Base-by-base conservation (phyloP, 2,329 filamentous ascomycete species). In the Chaetomium globosum region DNA sequence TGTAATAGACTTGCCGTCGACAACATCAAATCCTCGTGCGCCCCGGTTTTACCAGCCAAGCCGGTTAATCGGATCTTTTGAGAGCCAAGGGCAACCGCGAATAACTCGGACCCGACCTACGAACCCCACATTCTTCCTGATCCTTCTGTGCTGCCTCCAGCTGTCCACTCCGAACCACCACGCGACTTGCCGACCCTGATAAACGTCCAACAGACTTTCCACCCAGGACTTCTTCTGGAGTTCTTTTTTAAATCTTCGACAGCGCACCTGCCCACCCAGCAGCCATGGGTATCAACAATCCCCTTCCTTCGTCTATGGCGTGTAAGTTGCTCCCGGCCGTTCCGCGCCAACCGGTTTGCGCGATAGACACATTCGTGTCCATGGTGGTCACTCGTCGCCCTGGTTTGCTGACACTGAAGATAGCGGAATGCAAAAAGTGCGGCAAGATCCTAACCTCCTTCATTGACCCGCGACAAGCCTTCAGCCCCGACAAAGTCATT, bases 401-500 rank as follows among this genome's bases (percentile, higher is more conserved):
- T 43, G 46, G 52, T 69, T 61, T 64, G 26, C 70, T 71, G 46
- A 69, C 65, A 51, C n/a, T 59, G 48, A 30, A 54, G 12, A 71
- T 78, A 97, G 94, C 92, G 82, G 95, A 99, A 82, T 98, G 95
- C 81, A 95, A 90, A 79, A 99, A 99, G 80, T 95, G 93, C 76
- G 91, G 91, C 75, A 97, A 96, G 83, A 98, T 98, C 74, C 86
- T 99, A 72, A 87, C 91, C 54, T 96, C 93, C 13, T 99, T 99
- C 77, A 86, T 98, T 76, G 95, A 98, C 76, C 95, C 95, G 23
- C 87, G 89, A 75, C 94, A 98, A 81, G 82, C 94, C 23, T 97
- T 98, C 77, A 93, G 94, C 6, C 94, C 95, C 63, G 95, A 98
- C 79, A 98, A 98, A 79, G 89, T 99, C 76, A 99, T 99, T 73